phyloP scores from a whole-genome alignment of 2,329 filamentous ascomycete genomes.

The Arthrobotrys iridis region DNA sequence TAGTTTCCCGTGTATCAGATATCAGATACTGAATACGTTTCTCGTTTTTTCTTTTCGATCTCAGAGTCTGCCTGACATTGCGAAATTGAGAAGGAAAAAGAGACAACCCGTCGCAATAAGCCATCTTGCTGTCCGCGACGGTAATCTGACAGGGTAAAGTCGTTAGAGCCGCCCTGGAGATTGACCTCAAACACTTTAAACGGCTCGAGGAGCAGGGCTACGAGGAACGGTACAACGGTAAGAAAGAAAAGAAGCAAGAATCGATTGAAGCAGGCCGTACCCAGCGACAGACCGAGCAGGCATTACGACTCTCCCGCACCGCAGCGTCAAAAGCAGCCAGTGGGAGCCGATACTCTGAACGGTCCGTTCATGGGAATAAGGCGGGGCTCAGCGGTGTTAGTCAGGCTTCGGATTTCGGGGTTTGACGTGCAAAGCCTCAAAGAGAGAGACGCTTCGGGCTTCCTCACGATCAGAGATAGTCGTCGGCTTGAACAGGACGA shows the following conservation, averaged over 20 bases:
- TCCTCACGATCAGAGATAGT: conserved; percentile 21
- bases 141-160: conserved; percentile 15
- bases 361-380: conserved; percentile 13
- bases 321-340: conserved; percentile 49
- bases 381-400: conserved; percentile 31
- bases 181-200: conserved; percentile 45
- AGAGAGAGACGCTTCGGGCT: conserved; percentile 26
- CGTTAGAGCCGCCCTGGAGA: conserved; percentile 7
- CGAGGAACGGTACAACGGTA: background rate
- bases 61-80: conserved; percentile 1
- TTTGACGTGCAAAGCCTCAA: conserved; percentile 30
- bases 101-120: background rate
- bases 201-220: conserved; percentile 25
- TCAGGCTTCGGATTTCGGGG: conserved; percentile 17
- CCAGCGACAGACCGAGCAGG: conserved; percentile 29
- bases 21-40: background rate
- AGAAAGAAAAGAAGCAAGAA: conserved; percentile 47
- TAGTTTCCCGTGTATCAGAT: background rate
- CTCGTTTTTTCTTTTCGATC: conserved; percentile 6
- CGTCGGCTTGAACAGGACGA: conserved; percentile 17
- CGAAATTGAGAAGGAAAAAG: background rate
- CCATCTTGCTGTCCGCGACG: background rate
- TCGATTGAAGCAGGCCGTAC: conserved; percentile 37
- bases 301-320: conserved; percentile 51
- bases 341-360: conserved; percentile 17